phyloP scores from a whole-genome alignment of 768 basidiomycete genomes.

The Phylloporus rhodoxanthus region DNA sequence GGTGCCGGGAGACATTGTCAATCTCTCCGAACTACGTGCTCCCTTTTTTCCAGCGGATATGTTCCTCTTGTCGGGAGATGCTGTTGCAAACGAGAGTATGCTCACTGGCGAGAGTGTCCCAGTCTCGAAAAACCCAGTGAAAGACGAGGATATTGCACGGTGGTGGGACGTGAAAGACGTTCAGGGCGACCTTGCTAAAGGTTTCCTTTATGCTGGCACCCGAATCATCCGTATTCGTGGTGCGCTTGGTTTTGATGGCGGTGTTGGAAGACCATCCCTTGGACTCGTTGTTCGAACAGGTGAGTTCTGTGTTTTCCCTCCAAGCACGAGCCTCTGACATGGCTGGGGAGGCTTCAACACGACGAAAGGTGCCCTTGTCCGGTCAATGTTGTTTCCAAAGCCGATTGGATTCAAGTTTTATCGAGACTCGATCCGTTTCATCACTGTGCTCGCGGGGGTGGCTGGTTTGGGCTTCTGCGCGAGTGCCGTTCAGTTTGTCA shows the following conservation, averaged over 20 bases:
- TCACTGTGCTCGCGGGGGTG: slow-evolving; percentile 84
- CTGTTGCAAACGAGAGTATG: slow-evolving; percentile 99
- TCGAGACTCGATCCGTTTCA: slow-evolving; percentile 85
- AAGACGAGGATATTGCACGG: slow-evolving; percentile 64
- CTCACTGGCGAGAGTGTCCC: slow-evolving; percentile 98
- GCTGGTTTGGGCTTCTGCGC: slow-evolving; percentile 88
- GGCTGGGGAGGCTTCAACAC: slow-evolving; percentile 79
- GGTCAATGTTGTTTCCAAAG: slow-evolving; percentile 98
- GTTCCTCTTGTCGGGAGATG: slow-evolving; percentile 90
- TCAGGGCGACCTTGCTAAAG: slow-evolving; percentile 60
- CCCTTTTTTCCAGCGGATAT: slow-evolving; percentile 82
- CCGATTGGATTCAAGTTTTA: slow-evolving; percentile 99
- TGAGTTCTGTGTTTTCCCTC: slow-evolving; percentile 25
- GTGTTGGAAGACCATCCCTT: slow-evolving; percentile 55
- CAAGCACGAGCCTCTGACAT: slow-evolving; percentile 3
- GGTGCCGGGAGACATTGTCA: slow-evolving; percentile 89
- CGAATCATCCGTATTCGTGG: slow-evolving; percentile 83
- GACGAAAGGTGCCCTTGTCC: slow-evolving; percentile 90
- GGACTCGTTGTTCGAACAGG: slow-evolving; percentile 86
- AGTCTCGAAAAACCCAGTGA: slow-evolving; percentile 83
- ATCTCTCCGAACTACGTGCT: slow-evolving; percentile 73
- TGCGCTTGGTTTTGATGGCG: slow-evolving; percentile 46
- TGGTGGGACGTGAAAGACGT: slow-evolving; percentile 66
- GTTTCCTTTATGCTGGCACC: slow-evolving; percentile 88
- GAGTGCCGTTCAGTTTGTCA: slow-evolving; percentile 87